These are phyloP conservation scores for Botryotinia calthae DNA, from an alignment of 2,329 filamentous ascomycete genomes.

Conservation along the genomic window DNA sequence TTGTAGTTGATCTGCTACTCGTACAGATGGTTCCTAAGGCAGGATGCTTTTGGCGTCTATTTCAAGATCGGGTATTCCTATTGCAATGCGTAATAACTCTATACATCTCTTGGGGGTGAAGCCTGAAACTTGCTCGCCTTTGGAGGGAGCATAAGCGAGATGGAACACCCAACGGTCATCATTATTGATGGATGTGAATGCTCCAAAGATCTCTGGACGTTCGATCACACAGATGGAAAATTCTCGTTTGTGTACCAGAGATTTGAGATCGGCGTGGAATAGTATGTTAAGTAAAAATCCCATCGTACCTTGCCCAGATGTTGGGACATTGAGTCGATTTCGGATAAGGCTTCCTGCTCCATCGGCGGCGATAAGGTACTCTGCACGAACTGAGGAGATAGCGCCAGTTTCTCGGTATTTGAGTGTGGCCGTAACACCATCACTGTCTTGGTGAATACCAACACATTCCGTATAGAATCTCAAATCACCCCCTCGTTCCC, in stretches of 20 bases:
- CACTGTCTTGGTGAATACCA: slow-evolving; percentile 28
- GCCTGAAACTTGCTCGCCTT: slow-evolving; percentile 28
- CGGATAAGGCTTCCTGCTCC: slow-evolving; percentile 38
- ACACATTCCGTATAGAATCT: slow-evolving; percentile 39
- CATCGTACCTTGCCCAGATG: slow-evolving; percentile 37
- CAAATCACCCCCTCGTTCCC: slow-evolving; percentile 40
- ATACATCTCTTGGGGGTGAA: slow-evolving; percentile 29
- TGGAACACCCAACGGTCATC: slow-evolving; percentile 36
- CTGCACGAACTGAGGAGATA: slow-evolving; percentile 31
- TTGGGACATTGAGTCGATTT: slow-evolving; percentile 34
- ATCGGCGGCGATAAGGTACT: slow-evolving; percentile 44
- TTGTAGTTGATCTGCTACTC: slow-evolving; percentile 35
- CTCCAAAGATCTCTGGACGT: slow-evolving; percentile 23
- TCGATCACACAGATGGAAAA: slow-evolving; percentile 40
- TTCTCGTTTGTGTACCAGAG: slow-evolving; percentile 37
- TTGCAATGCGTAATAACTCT: slow-evolving; percentile 34
- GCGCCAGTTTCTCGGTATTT: slow-evolving; percentile 23
- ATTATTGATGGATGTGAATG: slow-evolving; percentile 35
- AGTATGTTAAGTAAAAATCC: slow-evolving; percentile 41
- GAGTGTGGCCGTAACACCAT: slow-evolving; percentile 34
- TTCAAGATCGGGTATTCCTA: slow-evolving; percentile 33
- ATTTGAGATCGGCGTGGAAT: slow-evolving; percentile 37
- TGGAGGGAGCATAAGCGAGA: slow-evolving; percentile 30
- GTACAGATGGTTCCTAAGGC: slow-evolving; percentile 38
- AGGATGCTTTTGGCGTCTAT: slow-evolving; percentile 40